phyloP scores from a whole-genome alignment of 2,329 filamentous ascomycete genomes.

The Neofusicoccum kwambonambiense region DNA sequence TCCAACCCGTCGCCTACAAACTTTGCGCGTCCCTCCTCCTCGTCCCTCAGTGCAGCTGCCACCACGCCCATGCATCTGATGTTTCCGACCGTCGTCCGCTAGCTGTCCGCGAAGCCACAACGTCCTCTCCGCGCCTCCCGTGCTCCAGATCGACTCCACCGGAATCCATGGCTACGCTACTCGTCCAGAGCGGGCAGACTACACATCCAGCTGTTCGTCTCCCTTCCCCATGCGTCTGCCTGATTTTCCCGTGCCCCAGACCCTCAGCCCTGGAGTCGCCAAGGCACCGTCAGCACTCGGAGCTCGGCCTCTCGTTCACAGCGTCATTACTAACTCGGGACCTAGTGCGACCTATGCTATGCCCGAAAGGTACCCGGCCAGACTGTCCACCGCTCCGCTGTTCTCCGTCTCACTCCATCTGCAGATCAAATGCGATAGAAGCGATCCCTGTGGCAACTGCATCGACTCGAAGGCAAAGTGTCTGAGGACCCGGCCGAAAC shows the following conservation, averaged over 20 bases:
- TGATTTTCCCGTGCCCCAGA: too few species aligned
- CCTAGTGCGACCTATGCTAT: constrained; percentile 15
- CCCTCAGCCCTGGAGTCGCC: too few species aligned
- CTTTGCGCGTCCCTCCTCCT: background rate
- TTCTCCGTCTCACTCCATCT: background rate
- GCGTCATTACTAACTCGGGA: background rate
- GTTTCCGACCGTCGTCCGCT: background rate
- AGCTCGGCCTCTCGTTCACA: background rate
- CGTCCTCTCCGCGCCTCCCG: background rate
- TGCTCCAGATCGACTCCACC: background rate
- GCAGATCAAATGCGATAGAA: constrained; percentile 37
- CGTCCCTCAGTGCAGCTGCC: background rate
- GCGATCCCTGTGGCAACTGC: constrained; percentile 35
- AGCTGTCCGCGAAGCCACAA: too few species aligned
- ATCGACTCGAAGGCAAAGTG: constrained; percentile 27
- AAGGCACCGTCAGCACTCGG: background rate
- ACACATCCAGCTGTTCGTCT: constrained; percentile 10
- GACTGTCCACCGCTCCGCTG: background rate
- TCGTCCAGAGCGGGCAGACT: background rate
- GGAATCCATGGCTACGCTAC: background rate
- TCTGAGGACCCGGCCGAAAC: constrained; percentile 27
- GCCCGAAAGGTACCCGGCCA: constrained; percentile 11
- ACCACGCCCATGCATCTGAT: background rate
- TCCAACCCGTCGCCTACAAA: background rate
- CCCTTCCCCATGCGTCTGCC: background rate